Conservation (phyloP, 305 asterid species). For the Euphrasia arctica region DNA sequence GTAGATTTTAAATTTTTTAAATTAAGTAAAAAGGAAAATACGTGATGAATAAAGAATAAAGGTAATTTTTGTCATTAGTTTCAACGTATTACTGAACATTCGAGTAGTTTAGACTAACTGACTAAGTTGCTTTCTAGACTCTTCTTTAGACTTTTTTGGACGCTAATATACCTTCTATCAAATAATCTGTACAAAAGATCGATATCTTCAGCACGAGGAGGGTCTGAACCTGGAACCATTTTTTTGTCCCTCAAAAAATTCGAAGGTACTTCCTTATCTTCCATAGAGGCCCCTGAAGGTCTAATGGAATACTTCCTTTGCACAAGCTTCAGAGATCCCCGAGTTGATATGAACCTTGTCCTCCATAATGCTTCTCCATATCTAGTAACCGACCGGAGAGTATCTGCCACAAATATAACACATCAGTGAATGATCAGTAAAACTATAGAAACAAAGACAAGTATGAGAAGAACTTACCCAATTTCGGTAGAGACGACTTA, state of each 20-base stretch:
- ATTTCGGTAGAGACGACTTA: slow-evolving; percentile 24
- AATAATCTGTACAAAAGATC: slow-evolving; percentile 54
- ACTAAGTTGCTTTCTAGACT: slow-evolving; percentile 10
- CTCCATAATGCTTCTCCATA: slow-evolving; percentile 29
- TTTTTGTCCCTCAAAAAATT: slow-evolving; percentile 53
- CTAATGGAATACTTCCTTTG: slow-evolving; percentile 46
- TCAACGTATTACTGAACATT: slow-evolving; percentile 9
- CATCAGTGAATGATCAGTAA: slow-evolving; percentile 18
- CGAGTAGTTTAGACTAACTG: background rate
- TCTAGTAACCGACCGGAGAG: slow-evolving; percentile 31
- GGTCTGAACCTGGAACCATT: slow-evolving; percentile 73
- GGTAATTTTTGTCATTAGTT: slow-evolving; percentile 2
- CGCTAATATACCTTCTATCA: slow-evolving; percentile 57
- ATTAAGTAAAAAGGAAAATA: slow-evolving; percentile 2
- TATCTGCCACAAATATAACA: slow-evolving; percentile 34
- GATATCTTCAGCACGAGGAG: slow-evolving; percentile 66
- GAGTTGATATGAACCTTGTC: slow-evolving; percentile 37
- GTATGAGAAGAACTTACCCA: background rate
- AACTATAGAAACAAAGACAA: slow-evolving; percentile 18
- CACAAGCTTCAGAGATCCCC: slow-evolving; percentile 45
- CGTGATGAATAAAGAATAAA: slow-evolving; percentile 2
- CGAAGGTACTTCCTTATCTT: slow-evolving; percentile 49
- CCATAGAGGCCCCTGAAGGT: slow-evolving; percentile 65
- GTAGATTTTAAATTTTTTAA: slow-evolving; percentile 9
- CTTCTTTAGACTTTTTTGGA: slow-evolving; percentile 1